A percentile compares a stretch with the other conserved stretches of the same genome.
Conservation (phyloP, 306 rosid genomes). For the Prosopis cineraria region DNA sequence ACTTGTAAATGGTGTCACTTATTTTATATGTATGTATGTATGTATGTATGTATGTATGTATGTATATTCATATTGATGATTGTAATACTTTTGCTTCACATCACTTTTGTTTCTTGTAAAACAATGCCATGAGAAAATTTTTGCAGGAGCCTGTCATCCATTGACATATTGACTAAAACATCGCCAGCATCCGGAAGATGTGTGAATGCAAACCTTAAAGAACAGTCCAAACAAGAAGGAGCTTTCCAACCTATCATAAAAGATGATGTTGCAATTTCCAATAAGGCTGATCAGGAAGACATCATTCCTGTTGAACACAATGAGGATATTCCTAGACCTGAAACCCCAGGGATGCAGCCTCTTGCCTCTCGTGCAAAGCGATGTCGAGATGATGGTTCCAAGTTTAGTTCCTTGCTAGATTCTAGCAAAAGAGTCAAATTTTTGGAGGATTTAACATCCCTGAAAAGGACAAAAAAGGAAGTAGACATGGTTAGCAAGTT, state of each 20-base stretch:
- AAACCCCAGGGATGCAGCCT: constrained; percentile 77
- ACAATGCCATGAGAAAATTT: background rate
- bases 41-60: too few relatives aligned
- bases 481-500: constrained; percentile 70
- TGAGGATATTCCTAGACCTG: constrained; percentile 59
- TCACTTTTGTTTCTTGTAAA: background rate
- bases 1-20: background rate
- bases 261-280: constrained; percentile 32
- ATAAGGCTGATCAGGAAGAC: constrained; percentile 34
- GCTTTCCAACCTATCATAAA: constrained; percentile 37
- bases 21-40: too few relatives aligned
- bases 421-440: constrained; percentile 69
- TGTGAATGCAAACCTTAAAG: constrained; percentile 31
- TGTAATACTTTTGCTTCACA: background rate
- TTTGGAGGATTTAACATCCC: constrained; percentile 48
- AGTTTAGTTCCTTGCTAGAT: constrained; percentile 41
- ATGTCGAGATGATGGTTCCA: constrained; percentile 53
- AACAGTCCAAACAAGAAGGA: constrained; percentile 35
- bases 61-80: background rate
- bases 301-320: constrained; percentile 39
- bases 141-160: constrained; percentile 52
- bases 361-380: constrained; percentile 64
- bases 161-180: constrained; percentile 32
- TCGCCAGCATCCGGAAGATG: constrained; percentile 32
- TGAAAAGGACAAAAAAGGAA: constrained; percentile 48